These are phyloP conservation scores for Coprinopsis cinerea DNA, from an alignment of 768 basidiomycete genomes.

Conservation along the genomic window DNA sequence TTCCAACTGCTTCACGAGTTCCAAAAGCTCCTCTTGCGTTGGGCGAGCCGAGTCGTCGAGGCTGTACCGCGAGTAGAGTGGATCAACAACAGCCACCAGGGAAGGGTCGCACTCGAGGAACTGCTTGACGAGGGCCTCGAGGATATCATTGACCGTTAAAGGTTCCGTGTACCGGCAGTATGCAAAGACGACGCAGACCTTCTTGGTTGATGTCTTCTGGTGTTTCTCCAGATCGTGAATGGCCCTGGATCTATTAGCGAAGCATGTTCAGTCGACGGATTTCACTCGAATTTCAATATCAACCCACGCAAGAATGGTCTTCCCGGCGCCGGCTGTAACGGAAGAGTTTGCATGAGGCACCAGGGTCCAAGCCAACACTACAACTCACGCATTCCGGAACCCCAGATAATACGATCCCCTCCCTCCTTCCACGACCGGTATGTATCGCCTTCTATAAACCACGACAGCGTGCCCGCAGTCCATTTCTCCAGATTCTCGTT, in stretches of 20 bases:
- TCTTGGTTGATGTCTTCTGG: not conserved
- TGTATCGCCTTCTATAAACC: not conserved
- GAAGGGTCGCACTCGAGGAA: not conserved
- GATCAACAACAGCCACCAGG: not conserved
- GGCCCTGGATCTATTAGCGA: not conserved
- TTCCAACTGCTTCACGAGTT: not conserved
- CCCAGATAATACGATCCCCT: not conserved
- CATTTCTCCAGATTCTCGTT: not conserved
- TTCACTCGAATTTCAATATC: not conserved
- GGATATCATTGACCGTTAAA: not conserved
- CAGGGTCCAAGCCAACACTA: not conserved
- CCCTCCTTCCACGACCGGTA: not conserved
- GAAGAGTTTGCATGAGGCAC: not conserved
- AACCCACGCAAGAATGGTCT: not conserved
- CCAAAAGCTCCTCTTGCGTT: not conserved
- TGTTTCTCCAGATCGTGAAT: not conserved
- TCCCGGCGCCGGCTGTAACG: not conserved
- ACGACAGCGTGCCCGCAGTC: not conserved
- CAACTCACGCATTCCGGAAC: not conserved
- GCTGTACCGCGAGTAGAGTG: not conserved
- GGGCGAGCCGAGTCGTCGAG: not conserved
- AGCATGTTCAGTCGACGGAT: not conserved
- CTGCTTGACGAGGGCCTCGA: not conserved
- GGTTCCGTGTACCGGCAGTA: not conserved
- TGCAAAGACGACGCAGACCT: not conserved